Base-by-base conservation (phyloP, 495 filamentous ascomycete species). In the Penicillium cataractarum region DNA sequence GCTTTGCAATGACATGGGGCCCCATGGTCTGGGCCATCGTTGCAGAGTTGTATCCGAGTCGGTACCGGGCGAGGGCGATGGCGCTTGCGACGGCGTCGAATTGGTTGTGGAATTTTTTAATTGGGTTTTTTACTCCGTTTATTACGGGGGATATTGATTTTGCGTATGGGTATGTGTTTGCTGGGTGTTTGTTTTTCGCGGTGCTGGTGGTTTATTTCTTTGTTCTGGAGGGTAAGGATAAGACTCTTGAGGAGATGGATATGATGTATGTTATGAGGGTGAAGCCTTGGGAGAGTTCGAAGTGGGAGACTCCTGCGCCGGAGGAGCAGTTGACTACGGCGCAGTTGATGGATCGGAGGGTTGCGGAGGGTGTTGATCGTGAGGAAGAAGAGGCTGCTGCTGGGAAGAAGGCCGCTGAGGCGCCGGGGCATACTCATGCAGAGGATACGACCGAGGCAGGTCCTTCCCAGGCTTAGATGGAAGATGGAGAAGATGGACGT, bases 41-140 rank as follows among this genome's bases (percentile, higher is more conserved):
- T n/a, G 90, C 89, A 7, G 92, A 96, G 73, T 80, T 94, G 55
- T 96, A 91, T 70, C 92, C 92, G 19, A 83, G 85, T 19, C 80
- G 86, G 26, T 92, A 92, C 64, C 84, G 90, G 9, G 89, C 89
- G 0, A 83, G 85, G 12, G 87, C 82, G 21, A 92, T 92, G 87
- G 88, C 87, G n/a, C 69, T 92, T 15, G 88, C 89, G 8, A 94
- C 92, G 0, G 86, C 89, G 2, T 86, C 85, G 21, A 96, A 95
- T 76, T 96, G 92, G 92, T 80, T 89, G 37, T 94, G 89, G 88
- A 96, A 95, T 67, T 96, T 93, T 77, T 70, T 93, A 55, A 82
- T 95, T 55, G 83, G 85, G 0, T 92, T 94, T 77, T 90, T 93
- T 74, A 92, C 91, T 0, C 90, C 91, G 0, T 87, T 90, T 65